Evolutionary conservation across 345 rosid genomes (phyloP).

Genomic region (Syzygium aromaticum): DNA sequence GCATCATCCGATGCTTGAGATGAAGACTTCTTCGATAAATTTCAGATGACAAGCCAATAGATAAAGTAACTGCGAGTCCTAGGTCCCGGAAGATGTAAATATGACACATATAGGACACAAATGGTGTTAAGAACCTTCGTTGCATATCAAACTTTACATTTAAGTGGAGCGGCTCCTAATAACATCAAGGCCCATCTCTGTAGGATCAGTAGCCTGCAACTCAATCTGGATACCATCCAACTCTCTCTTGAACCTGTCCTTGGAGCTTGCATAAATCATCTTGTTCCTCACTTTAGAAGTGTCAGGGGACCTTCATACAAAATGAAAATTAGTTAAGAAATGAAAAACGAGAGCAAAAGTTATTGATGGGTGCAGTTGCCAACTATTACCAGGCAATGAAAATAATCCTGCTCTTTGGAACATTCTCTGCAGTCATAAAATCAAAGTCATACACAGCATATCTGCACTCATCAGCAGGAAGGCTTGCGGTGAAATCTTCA

Average conservation of each 20-base stretch:
- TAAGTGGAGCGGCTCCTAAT: constrained; percentile 48
- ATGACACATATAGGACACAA: constrained; percentile 3
- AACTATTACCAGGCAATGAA: constrained; percentile 51
- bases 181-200: constrained; percentile 65
- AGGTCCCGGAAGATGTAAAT: constrained; percentile 18
- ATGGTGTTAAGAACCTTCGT: not conserved
- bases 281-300: constrained; percentile 53
- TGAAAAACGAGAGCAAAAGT: not conserved
- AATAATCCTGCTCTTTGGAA: constrained; percentile 61
- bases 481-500: constrained; percentile 48
- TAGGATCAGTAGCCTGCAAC: constrained; percentile 66
- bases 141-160: constrained; percentile 8
- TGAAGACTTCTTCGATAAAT: not conserved
- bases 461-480: constrained; percentile 60
- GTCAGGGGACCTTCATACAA: constrained; percentile 49
- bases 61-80: constrained; percentile 10
- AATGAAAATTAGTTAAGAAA: not conserved
- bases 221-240: constrained; percentile 59
- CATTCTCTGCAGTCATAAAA: constrained; percentile 52
- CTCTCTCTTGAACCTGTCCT: constrained; percentile 62
- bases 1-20: not conserved
- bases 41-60: constrained; percentile 10
- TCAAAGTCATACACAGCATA: constrained; percentile 66
- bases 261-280: constrained; percentile 71
- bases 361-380: not conserved